Evolutionary conservation across 2,329 filamentous ascomycete genomes (phyloP).

Genomic region (Didymella arachidicola): DNA sequence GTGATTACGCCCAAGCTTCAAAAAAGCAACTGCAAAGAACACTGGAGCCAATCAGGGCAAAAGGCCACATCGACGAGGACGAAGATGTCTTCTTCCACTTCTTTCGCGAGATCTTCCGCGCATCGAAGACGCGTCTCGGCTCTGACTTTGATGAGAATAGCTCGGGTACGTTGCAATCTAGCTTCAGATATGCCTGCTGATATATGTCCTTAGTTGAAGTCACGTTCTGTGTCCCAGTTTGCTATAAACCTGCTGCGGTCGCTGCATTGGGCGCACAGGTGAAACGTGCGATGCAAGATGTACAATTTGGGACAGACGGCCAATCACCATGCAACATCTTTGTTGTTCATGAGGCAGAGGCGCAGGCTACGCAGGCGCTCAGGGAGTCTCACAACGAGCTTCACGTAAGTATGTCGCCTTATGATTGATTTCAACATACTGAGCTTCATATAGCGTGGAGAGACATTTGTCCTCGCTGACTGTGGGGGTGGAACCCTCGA

Average conservation of each 20-base stretch:
- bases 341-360: conserved; percentile 32
- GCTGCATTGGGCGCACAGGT: conserved; percentile 12
- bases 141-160: conserved; percentile 1
- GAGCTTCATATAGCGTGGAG: conserved; percentile 7
- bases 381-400: background rate
- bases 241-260: conserved; percentile 20
- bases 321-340: conserved; percentile 18
- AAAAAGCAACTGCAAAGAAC: background rate
- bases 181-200: background rate
- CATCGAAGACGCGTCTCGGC: background rate
- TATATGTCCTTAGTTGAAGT: conserved; percentile 16
- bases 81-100: conserved; percentile 16
- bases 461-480: conserved; percentile 24
- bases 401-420: background rate
- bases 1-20: background rate
- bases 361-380: conserved; percentile 23
- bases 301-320: conserved; percentile 11
- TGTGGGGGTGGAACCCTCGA: conserved; percentile 29
- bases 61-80: conserved; percentile 13
- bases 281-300: conserved; percentile 18
- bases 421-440: background rate
- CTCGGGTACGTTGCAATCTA: background rate
- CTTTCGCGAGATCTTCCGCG: conserved; percentile 8
- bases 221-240: conserved; percentile 23
- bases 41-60: background rate